phyloP scores from a whole-genome alignment of 345 rosid species.

The Salix caprea region DNA sequence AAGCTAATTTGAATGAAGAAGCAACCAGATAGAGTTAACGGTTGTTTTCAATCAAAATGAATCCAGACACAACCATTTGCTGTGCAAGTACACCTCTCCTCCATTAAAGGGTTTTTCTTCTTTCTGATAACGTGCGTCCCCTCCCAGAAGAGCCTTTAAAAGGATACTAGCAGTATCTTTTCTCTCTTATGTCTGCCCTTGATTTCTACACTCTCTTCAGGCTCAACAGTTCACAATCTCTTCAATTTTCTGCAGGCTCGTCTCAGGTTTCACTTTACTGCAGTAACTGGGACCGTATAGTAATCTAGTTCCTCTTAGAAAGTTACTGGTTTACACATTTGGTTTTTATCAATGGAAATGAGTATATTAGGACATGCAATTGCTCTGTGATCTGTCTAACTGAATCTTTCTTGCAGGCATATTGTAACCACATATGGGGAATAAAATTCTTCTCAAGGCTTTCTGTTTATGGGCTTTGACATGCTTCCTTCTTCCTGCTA shows the following conservation, averaged over 20 bases:
- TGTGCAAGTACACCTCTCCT: not conserved
- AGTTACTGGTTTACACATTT: not conserved
- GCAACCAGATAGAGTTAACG: not conserved
- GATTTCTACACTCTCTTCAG: not conserved
- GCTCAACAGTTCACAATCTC: not conserved
- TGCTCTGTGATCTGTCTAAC: not conserved
- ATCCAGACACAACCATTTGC: not conserved
- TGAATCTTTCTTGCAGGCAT: slow-evolving; percentile 16
- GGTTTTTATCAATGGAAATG: not conserved
- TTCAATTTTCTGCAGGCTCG: not conserved
- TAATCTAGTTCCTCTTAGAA: not conserved
- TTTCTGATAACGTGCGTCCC: no score
- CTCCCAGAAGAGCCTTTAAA: no score
- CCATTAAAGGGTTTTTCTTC: no score
- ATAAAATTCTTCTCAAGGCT: slow-evolving; percentile 20
- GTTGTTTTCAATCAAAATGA: not conserved
- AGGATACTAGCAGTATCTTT: not conserved
- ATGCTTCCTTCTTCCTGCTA: slow-evolving; percentile 43
- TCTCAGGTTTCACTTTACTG: not conserved
- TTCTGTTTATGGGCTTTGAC: slow-evolving; percentile 43
- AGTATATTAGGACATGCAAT: not conserved
- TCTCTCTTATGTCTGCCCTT: not conserved
- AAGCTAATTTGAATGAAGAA: not conserved
- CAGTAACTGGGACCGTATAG: not conserved
- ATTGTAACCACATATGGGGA: slow-evolving; percentile 29